phyloP scores from a whole-genome alignment of 805 yeast genomes.

The Yarrowia sp. region DNA sequence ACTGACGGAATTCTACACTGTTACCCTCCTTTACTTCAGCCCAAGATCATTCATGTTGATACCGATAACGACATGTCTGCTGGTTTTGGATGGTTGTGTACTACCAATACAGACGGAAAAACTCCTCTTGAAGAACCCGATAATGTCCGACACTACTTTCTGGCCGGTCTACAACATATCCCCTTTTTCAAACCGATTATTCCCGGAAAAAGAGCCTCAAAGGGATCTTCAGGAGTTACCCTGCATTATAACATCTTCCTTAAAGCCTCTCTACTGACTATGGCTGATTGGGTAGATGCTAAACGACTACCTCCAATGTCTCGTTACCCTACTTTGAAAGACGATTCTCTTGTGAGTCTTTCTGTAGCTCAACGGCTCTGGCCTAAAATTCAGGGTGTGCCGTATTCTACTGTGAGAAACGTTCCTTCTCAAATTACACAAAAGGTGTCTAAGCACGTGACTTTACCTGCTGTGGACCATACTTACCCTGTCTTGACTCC shows the following conservation, averaged over 20 bases:
- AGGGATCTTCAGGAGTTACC: constrained; percentile 8
- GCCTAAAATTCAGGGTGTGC: not conserved
- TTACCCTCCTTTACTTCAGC: constrained; percentile 12
- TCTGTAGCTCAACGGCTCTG: not conserved
- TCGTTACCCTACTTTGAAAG: constrained; percentile 4
- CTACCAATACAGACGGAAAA: constrained; percentile 16
- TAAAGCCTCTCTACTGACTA: not conserved
- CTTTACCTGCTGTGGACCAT: not conserved
- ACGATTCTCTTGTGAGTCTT: not conserved
- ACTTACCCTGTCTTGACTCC: constrained; percentile 22
- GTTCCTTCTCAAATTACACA: not conserved
- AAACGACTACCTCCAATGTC: constrained; percentile 6
- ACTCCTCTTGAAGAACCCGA: constrained; percentile 4
- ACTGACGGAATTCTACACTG: constrained; percentile 3
- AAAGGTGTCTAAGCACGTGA: not conserved
- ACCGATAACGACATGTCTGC: constrained; percentile 25
- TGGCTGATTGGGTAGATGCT: constrained; percentile 17
- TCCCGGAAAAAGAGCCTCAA: not conserved
- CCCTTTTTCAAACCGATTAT: not conserved
- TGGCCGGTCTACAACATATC: constrained; percentile 20
- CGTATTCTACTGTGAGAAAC: not conserved
- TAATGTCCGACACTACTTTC: constrained; percentile 18
- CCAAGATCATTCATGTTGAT: constrained; percentile 25
- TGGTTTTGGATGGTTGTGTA: constrained; percentile 13
- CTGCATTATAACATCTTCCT: constrained; percentile 13